These are phyloP conservation scores for Xeromyces bisporus DNA, from an alignment of 495 filamentous ascomycete species.

Conservation along the genomic window DNA sequence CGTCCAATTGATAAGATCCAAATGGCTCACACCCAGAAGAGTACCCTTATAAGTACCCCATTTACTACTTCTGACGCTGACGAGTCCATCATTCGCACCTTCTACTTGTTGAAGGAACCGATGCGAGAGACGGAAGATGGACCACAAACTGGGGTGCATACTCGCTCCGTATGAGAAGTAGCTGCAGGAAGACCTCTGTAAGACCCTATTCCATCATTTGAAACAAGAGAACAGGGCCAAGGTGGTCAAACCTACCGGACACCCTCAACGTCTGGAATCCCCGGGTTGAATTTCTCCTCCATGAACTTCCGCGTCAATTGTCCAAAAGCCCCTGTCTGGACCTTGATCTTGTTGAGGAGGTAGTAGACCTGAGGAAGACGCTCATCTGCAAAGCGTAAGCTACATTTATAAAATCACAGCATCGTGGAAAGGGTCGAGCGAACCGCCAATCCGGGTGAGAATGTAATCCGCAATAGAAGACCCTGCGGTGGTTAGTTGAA, in stretches of 20 bases:
- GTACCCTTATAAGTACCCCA: conserved; percentile 91
- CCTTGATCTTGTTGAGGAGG: conserved; percentile 42
- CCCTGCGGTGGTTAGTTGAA: conserved; percentile 21
- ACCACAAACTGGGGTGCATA: conserved; percentile 47
- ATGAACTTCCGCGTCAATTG: conserved; percentile 78
- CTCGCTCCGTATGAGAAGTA: conserved; percentile 89
- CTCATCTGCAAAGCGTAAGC: conserved; percentile 14
- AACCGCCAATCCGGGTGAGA: conserved; percentile 48
- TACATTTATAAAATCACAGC: not conserved
- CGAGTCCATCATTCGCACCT: conserved; percentile 83
- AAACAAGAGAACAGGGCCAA: too few species aligned
- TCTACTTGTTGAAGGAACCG: conserved; percentile 50
- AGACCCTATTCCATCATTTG: not conserved
- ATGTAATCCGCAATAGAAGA: conserved; percentile 75
- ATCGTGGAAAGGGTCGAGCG: conserved; percentile 1
- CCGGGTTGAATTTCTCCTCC: conserved; percentile 64
- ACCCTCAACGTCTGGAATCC: conserved; percentile 51
- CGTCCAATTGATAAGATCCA: conserved; percentile 94
- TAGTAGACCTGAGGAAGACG: conserved; percentile 54
- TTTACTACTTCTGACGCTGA: conserved; percentile 66
- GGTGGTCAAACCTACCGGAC: conserved; percentile 42
- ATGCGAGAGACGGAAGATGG: conserved; percentile 59
- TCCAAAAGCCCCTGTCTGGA: conserved; percentile 68
- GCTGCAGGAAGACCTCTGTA: conserved; percentile 12
- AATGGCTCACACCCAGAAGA: conserved; percentile 68